Percentiles rank a stretch among this genome's conserved stretches.
Conservation (phyloP, 2,329 filamentous ascomycete species). For the Teratosphaeria destructans region DNA sequence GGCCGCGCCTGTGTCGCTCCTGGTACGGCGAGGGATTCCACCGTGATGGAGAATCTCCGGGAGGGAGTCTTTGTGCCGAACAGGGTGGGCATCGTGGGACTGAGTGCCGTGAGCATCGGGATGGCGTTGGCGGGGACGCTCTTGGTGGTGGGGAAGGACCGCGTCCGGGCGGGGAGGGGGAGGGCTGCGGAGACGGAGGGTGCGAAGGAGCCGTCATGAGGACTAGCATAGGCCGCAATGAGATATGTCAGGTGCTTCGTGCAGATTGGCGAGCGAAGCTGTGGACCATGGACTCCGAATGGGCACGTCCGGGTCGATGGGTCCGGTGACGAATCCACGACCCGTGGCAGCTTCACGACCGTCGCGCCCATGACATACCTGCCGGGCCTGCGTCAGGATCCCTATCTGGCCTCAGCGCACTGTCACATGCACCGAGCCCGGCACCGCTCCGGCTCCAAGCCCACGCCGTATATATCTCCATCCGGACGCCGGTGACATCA, state of each 20-base stretch:
- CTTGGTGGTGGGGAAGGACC: conserved; percentile 21
- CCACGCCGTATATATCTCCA: background rate
- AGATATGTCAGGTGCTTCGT: no score
- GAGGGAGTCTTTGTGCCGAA: conserved; percentile 34
- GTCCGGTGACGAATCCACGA: no score
- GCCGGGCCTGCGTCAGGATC: no score
- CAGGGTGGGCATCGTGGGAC: conserved; percentile 18
- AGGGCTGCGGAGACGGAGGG: background rate
- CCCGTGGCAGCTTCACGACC: no score
- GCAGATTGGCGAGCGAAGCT: no score
- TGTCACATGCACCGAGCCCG: background rate
- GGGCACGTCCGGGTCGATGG: no score
- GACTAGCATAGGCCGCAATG: no score
- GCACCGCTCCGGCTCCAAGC: background rate
- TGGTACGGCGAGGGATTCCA: conserved; percentile 40
- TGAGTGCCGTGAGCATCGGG: conserved; percentile 21
- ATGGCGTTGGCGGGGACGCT: conserved; percentile 21
- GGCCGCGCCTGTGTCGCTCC: conserved; percentile 39
- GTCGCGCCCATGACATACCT: background rate
- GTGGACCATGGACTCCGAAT: no score
- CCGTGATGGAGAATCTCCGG: conserved; percentile 32
- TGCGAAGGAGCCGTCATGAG: background rate
- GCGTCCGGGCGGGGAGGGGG: conserved; percentile 2
- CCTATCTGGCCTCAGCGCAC: background rate
- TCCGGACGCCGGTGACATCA: background rate